These are phyloP conservation scores for Dryas drummondii DNA, from an alignment of 306 rosid species.

Conservation along the genomic window DNA sequence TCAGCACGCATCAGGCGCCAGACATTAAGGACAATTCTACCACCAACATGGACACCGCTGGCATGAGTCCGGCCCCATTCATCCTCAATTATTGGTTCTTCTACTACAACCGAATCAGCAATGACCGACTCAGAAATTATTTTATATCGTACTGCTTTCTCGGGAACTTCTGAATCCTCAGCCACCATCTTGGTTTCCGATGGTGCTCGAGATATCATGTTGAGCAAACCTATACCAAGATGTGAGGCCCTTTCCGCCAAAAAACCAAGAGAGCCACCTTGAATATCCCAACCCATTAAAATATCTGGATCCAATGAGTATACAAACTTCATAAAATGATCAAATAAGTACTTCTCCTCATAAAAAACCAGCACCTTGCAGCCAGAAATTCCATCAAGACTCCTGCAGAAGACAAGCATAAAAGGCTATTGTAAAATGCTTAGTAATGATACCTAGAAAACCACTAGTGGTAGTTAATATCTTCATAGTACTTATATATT, in stretches of 20 bases:
- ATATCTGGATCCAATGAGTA: slow-evolving; percentile 75
- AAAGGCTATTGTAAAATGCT: slow-evolving; percentile 7
- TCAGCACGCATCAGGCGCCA: slow-evolving; percentile 94
- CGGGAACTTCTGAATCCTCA: slow-evolving; percentile 42
- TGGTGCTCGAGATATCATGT: slow-evolving; percentile 78
- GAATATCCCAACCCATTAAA: slow-evolving; percentile 94
- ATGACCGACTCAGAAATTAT: slow-evolving; percentile 41
- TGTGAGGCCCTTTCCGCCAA: slow-evolving; percentile 85
- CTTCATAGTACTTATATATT: neutral
- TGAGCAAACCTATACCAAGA: slow-evolving; percentile 73
- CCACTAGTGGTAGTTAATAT: neutral
- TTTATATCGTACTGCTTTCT: slow-evolving; percentile 41
- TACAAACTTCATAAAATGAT: slow-evolving; percentile 63
- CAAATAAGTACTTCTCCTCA: slow-evolving; percentile 62
- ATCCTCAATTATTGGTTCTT: slow-evolving; percentile 75
- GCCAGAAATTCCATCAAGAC: slow-evolving; percentile 59
- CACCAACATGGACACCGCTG: slow-evolving; percentile 90
- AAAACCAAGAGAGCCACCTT: slow-evolving; percentile 90
- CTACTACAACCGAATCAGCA: slow-evolving; percentile 48
- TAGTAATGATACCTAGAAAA: neutral
- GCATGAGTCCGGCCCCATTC: slow-evolving; percentile 99
- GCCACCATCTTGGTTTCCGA: slow-evolving; percentile 49
- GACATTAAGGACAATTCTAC: slow-evolving; percentile 88
- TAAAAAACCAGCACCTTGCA: slow-evolving; percentile 57
- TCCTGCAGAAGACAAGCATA: slow-evolving; percentile 50